Base-by-base conservation (phyloP, 106 monocot genomes). In the Gastrodia elata region DNA sequence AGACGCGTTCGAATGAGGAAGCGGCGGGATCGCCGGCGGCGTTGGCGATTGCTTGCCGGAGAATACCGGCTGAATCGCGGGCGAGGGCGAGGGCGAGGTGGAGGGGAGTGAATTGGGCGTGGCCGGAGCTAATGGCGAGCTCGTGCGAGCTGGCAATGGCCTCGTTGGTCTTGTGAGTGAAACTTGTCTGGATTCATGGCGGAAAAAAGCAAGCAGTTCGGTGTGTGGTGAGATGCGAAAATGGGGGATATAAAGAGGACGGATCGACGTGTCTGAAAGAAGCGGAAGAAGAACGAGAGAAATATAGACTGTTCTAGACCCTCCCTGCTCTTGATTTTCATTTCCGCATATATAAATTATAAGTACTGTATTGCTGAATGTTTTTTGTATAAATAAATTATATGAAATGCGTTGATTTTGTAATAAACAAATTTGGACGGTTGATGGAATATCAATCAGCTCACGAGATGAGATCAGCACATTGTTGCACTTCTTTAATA, bases 91-190 rank as follows among this genome's bases (percentile, higher is more conserved):
- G 38, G 49, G 87, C 81, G 39, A 87, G 83, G 41, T 87, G 87
- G 41, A 87, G 70, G 1, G 87, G 87, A 27, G 87, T 87, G 24
- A 87, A 10, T 69, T 87, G 87, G 26, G 72, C 87, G 65, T 87
- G 87, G 68, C 82, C 84, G 71, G 77, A 77, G 64, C 8, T 71
- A 16, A 82, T 37, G 33, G 87, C 84, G 16, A 80, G 81, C 76
- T 87, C 84, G 69, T 87, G 87, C 0, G 84, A 81, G 22, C 28
- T 74, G 56, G 70, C 74, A 20, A 84, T 55, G 46, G 87, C 79
- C 34, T 87, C 87, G 76, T 87, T 87, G 39, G 87, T 82, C 77
- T 87, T 87, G 82, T 87, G 84, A 14, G 87, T 87, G 82, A 84
- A 79, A n/a, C 59, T 77, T 84, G 33, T 87, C 84, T 16, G 87